These are phyloP conservation scores for Heterococcus sp. DNA, from an alignment of 108 stramenopile species.

Conservation along the genomic window DNA sequence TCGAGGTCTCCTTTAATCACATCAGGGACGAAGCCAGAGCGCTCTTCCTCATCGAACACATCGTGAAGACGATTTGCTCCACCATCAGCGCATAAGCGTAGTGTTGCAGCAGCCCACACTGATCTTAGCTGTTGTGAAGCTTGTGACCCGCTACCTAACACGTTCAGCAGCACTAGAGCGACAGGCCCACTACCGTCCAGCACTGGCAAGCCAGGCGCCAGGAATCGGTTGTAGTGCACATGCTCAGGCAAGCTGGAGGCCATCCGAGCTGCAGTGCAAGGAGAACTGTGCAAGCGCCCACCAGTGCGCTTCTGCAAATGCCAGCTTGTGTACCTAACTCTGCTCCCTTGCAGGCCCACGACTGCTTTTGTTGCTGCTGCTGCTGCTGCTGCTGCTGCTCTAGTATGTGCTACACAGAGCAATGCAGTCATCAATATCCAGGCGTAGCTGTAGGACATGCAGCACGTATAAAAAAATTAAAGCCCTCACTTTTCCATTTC, in stretches of 20 bases:
- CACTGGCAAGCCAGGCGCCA: not conserved
- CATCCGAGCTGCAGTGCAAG: no score
- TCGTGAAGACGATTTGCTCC: conserved; percentile 87
- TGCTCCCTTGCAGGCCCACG: no score
- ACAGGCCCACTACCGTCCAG: not conserved
- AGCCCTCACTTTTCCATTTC: no score
- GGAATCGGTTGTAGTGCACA: not conserved
- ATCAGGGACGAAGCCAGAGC: conserved; percentile 62
- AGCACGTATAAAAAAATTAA: no score
- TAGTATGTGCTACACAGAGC: no score
- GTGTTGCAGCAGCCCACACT: not conserved
- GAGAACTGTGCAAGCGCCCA: no score
- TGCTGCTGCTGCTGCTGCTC: no score
- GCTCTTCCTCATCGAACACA: conserved; percentile 25
- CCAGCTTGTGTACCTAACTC: no score
- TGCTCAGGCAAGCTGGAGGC: not conserved
- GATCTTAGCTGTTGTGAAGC: not conserved
- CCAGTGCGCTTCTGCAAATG: no score
- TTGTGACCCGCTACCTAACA: not conserved
- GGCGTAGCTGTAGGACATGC: no score
- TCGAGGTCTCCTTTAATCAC: conserved; percentile 87
- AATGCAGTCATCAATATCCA: no score
- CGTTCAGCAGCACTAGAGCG: not conserved
- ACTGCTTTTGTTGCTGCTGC: no score
- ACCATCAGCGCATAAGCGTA: conserved; percentile 87